These are phyloP conservation scores for Fusarium sp. DNA, from an alignment of 2,329 filamentous ascomycete species.

Conservation along the genomic window DNA sequence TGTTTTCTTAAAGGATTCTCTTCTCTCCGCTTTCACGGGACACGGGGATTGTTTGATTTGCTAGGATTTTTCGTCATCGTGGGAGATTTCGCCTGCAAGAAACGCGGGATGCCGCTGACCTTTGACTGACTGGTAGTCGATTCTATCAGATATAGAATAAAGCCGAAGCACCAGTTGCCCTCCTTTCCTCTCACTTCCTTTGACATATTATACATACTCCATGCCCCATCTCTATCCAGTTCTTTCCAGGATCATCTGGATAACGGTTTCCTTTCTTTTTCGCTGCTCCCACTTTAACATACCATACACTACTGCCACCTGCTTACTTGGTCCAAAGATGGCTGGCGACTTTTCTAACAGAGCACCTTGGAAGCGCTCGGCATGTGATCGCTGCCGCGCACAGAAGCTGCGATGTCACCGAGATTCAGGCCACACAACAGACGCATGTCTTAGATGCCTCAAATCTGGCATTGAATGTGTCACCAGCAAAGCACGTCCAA, in stretches of 20 bases:
- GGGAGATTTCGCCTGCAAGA: neutral
- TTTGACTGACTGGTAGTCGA: neutral
- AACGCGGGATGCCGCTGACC: neutral
- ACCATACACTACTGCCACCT: neutral
- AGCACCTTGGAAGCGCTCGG: neutral
- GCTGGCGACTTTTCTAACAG: neutral
- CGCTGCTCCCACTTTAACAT: neutral
- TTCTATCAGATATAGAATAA: neutral
- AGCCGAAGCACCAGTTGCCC: neutral
- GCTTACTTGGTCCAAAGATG: neutral
- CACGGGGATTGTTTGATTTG: conserved; percentile 3
- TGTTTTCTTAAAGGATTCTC: conserved; percentile 37
- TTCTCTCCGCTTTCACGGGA: conserved; percentile 36
- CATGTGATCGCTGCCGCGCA: neutral
- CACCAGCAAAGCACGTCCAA: neutral
- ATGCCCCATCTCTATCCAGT: neutral
- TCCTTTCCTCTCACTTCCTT: neutral
- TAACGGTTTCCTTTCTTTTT: neutral
- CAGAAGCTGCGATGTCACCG: neutral
- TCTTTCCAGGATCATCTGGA: neutral
- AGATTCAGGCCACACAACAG: neutral
- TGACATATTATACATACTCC: neutral
- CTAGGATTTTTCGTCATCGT: neutral
- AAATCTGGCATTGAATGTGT: neutral
- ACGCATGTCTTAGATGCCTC: neutral